Evolutionary conservation across 2,329 filamentous ascomycete species (phyloP).

Genomic region (Colletotrichum echinochloae): DNA sequence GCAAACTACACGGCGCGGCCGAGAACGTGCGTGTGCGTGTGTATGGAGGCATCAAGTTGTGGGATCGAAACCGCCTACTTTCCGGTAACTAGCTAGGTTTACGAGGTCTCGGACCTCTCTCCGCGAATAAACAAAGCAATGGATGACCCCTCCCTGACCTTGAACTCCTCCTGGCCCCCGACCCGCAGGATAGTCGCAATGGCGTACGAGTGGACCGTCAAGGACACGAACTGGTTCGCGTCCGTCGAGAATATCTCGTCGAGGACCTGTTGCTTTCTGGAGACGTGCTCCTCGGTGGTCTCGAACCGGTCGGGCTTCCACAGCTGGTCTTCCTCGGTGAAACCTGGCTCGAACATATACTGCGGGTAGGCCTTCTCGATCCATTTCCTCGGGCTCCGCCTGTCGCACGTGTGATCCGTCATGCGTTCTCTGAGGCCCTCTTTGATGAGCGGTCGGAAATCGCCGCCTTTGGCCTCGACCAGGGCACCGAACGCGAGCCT

Average conservation of each 20-base stretch:
- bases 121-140: conserved; percentile 68
- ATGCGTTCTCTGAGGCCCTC: conserved; percentile 70
- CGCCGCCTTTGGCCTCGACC: conserved; percentile 48
- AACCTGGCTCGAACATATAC: conserved; percentile 64
- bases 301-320: conserved; percentile 63
- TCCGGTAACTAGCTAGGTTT: not conserved
- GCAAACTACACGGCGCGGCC: not conserved
- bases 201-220: conserved; percentile 63
- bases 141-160: conserved; percentile 62
- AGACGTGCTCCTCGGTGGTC: conserved; percentile 60
- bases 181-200: conserved; percentile 56
- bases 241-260: conserved; percentile 60
- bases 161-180: conserved; percentile 58
- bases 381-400: conserved; percentile 60
- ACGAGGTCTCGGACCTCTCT: not conserved
- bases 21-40: not conserved
- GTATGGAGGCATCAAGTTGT: too few relatives aligned
- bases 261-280: conserved; percentile 55
- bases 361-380: conserved; percentile 63
- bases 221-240: conserved; percentile 56
- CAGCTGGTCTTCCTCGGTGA: conserved; percentile 66
- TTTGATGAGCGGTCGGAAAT: conserved; percentile 66
- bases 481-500: conserved; percentile 62
- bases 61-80: not conserved
- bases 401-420: conserved; percentile 72